phyloP scores from a whole-genome alignment of 2,329 filamentous ascomycete species.

The Alternaria sp. region DNA sequence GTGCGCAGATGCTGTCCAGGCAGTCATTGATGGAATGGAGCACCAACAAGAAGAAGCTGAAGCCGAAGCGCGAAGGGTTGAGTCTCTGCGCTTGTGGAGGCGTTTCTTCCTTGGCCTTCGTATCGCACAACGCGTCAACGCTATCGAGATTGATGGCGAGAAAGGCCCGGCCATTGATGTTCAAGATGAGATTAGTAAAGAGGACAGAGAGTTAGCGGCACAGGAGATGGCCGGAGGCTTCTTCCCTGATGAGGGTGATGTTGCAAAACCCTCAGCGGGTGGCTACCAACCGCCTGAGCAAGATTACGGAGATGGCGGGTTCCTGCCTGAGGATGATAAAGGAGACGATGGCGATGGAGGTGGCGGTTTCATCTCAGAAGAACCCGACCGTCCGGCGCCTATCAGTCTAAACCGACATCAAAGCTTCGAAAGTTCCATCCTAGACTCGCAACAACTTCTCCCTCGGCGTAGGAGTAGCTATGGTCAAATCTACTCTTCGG shows the following conservation, averaged over 20 bases:
- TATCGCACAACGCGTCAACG: slow-evolving; percentile 76
- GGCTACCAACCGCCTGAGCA: slow-evolving; percentile 13
- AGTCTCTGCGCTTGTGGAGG: slow-evolving; percentile 63
- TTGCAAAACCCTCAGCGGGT: slow-evolving; percentile 28
- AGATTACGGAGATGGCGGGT: slow-evolving; percentile 26
- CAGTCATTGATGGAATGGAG: slow-evolving; percentile 70
- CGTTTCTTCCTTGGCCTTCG: slow-evolving; percentile 67
- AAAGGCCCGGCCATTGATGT: slow-evolving; percentile 34
- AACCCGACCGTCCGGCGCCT: slow-evolving; percentile 9
- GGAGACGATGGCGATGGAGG: slow-evolving; percentile 6
- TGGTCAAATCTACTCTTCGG: slow-evolving; percentile 30
- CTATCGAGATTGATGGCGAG: slow-evolving; percentile 47
- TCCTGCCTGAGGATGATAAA: slow-evolving; percentile 7
- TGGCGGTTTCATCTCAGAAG: slow-evolving; percentile 29
- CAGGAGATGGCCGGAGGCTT: slow-evolving; percentile 48
- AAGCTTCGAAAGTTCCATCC: slow-evolving; percentile 38
- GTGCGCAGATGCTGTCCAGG: slow-evolving; percentile 72
- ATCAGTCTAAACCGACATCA: slow-evolving; percentile 42
- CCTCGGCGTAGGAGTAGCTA: slow-evolving; percentile 32
- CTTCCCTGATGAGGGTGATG: slow-evolving; percentile 58
- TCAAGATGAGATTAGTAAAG: slow-evolving; percentile 37
- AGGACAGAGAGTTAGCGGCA: slow-evolving; percentile 35
- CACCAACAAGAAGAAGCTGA: slow-evolving; percentile 70
- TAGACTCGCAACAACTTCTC: slow-evolving; percentile 36
- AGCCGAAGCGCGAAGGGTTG: slow-evolving; percentile 58